Conservation (phyloP, 2,329 filamentous ascomycete genomes). For the Elsinoe ampelina region DNA sequence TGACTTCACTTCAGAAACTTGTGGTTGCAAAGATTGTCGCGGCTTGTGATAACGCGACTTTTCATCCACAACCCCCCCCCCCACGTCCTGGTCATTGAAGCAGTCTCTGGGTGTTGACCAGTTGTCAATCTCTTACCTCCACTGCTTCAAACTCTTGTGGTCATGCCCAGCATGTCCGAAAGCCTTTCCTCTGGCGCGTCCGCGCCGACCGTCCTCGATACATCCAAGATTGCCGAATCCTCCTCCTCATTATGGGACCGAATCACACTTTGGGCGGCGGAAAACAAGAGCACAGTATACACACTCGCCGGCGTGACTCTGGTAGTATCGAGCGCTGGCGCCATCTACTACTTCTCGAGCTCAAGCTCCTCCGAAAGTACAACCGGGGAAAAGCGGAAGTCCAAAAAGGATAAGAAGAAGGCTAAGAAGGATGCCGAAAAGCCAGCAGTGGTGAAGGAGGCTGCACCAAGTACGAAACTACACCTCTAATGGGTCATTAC, state of each 20-base stretch:
- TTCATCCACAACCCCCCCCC: background rate
- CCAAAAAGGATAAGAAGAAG: conserved; percentile 84
- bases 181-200: conserved; percentile 14
- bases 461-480: conserved; percentile 18
- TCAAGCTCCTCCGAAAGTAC: conserved; percentile 31
- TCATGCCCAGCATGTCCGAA: conserved; percentile 2
- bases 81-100: background rate
- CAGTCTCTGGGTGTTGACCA: background rate
- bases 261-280: conserved; percentile 81
- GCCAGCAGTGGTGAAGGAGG: conserved; percentile 21
- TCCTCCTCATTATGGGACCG: conserved; percentile 78
- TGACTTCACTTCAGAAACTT: conserved; percentile 10
- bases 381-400: conserved; percentile 55
- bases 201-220: conserved; percentile 8
- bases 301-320: conserved; percentile 91
- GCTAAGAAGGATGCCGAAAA: conserved; percentile 55
- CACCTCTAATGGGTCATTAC: conserved; percentile 21
- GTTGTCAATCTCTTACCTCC: background rate
- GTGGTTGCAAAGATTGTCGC: conserved; percentile 1
- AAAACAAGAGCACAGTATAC: conserved; percentile 93
- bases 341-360: conserved; percentile 74
- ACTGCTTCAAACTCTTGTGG: too few relatives aligned
- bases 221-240: conserved; percentile 30
- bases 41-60: background rate
- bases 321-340: conserved; percentile 82